phyloP scores from a whole-genome alignment of 129 eudicot genomes.

The Sambucus nigra region DNA sequence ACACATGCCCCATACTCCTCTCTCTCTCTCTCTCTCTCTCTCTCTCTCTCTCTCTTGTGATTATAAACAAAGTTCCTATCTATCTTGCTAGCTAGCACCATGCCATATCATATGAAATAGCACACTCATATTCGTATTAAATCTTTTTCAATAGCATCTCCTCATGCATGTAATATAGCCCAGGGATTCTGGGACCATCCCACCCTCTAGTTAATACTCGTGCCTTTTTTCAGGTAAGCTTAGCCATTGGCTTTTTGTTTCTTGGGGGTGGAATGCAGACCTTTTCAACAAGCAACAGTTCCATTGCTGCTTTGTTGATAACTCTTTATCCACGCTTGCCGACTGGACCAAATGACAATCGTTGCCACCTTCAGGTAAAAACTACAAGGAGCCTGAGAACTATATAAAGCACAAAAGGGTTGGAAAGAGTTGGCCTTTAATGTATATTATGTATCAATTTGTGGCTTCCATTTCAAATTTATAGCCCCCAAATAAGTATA shows the following conservation, averaged over 20 bases:
- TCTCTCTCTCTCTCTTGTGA: background rate
- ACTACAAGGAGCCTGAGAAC: background rate
- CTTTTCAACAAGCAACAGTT: slow-evolving; percentile 73
- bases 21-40: too few relatives aligned
- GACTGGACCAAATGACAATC: slow-evolving; percentile 95
- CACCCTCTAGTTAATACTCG: too few relatives aligned
- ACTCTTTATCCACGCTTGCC: slow-evolving; percentile 95
- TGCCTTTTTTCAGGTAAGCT: slow-evolving; percentile 70
- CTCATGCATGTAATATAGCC: too few relatives aligned
- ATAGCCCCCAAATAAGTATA: background rate
- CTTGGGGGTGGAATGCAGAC: slow-evolving; percentile 98
- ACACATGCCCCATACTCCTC: too few relatives aligned
- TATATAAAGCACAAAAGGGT: background rate
- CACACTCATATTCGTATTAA: too few relatives aligned
- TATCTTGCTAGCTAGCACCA: too few relatives aligned
- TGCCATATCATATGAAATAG: too few relatives aligned
- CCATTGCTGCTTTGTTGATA: slow-evolving; percentile 75
- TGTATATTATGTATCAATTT: too few relatives aligned
- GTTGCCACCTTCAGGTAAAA: slow-evolving; percentile 95
- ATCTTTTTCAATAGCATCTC: too few relatives aligned
- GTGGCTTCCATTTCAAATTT: background rate
- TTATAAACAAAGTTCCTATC: background rate
- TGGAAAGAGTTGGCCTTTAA: too few relatives aligned
- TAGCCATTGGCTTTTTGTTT: slow-evolving; percentile 88
- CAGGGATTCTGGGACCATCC: too few relatives aligned